Conservation (phyloP, 78 protist species). For the Dictyostelium purpureum region DNA sequence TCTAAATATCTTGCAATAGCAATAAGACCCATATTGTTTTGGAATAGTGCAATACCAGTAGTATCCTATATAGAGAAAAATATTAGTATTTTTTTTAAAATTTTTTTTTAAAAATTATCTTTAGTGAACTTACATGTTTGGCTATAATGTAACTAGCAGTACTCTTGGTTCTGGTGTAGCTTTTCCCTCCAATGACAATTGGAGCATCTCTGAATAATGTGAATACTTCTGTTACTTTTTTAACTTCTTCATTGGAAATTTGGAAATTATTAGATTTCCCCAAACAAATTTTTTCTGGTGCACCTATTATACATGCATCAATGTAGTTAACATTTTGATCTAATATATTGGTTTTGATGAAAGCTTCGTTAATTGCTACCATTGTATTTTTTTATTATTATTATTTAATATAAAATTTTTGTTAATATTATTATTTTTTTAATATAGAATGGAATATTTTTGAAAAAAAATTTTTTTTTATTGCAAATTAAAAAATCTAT, state of each 20-base stretch:
- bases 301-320: neutral
- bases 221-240: neutral
- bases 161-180: neutral
- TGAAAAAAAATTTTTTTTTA: too few species aligned
- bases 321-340: neutral
- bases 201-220: neutral
- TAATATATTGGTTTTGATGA: neutral
- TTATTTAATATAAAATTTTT: neutral
- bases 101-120: neutral
- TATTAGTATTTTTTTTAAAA: neutral
- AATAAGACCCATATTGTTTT: neutral
- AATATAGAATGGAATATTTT: too few species aligned
- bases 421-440: neutral
- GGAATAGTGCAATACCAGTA: neutral
- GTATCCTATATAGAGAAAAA: neutral
- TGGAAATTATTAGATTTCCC: neutral
- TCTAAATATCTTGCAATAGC: neutral
- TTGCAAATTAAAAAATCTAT: too few species aligned
- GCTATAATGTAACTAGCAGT: neutral
- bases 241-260: neutral
- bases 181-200: neutral
- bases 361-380: neutral
- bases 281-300: neutral
- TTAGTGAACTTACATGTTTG: neutral
- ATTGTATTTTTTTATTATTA: neutral